phyloP scores from a whole-genome alignment of 1,284 basidiomycete species.

The Puccinia polysora region DNA sequence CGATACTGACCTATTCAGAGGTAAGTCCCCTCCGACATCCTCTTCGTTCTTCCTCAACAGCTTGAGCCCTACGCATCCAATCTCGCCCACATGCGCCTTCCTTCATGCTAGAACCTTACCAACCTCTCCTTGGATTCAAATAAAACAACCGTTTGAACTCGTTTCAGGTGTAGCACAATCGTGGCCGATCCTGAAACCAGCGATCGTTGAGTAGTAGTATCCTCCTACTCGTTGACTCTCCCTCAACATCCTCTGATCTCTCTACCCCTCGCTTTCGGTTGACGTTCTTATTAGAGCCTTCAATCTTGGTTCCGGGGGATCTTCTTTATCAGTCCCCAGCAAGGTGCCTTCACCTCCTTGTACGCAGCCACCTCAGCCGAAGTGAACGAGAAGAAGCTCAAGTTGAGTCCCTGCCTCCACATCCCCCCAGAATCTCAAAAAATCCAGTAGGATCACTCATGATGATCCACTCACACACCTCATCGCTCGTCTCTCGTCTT shows the following conservation, averaged over 20 bases:
- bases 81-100: too few species aligned
- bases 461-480: too few species aligned
- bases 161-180: slow-evolving; percentile 6
- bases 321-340: slow-evolving; percentile 7
- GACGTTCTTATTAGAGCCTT: neutral
- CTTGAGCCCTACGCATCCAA: too few species aligned
- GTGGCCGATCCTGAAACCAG: slow-evolving; percentile 3
- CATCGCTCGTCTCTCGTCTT: too few species aligned
- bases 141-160: neutral
- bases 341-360: slow-evolving; percentile 28
- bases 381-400: slow-evolving; percentile 5
- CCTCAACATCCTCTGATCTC: neutral
- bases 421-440: too few species aligned
- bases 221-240: neutral
- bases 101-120: too few species aligned
- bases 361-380: slow-evolving; percentile 35
- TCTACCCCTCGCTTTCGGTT: neutral
- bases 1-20: slow-evolving; percentile 28
- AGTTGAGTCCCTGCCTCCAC: slow-evolving; percentile 24
- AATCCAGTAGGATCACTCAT: too few species aligned
- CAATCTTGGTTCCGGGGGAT: slow-evolving; percentile 3
- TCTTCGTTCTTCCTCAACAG: neutral
- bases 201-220: neutral
- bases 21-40: neutral
- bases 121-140: slow-evolving; percentile 9